A percentile compares a stretch with the other conserved stretches of the same genome.
Conservation (phyloP, 495 filamentous ascomycete species). For the Lasiosphaeriaceae sp. region DNA sequence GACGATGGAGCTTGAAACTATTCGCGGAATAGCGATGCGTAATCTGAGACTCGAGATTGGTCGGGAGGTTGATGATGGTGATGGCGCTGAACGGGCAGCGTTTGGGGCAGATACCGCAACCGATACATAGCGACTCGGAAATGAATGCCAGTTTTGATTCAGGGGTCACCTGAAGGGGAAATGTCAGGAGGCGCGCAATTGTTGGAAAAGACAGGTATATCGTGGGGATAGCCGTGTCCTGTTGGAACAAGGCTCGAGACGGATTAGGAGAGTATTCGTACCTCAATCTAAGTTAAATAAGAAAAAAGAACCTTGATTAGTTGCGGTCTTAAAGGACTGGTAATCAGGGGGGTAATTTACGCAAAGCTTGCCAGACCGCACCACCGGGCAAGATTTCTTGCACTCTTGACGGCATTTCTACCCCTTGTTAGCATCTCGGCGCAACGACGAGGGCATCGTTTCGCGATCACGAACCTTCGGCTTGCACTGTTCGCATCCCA, state of each 20-base stretch:
- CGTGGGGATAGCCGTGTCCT: too few relatives aligned
- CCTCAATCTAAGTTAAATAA: conserved; percentile 24
- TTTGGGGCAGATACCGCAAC: conserved; percentile 98
- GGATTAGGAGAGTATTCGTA: conserved; percentile 2
- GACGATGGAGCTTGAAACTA: conserved; percentile 97
- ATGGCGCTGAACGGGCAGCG: conserved; percentile 99
- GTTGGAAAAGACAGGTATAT: neutral
- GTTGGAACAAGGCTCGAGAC: neutral
- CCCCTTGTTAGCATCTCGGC: neutral
- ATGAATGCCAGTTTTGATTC: conserved; percentile 97
- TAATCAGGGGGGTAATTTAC: conserved; percentile 7
- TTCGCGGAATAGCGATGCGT: conserved; percentile 98
- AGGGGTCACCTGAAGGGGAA: conserved; percentile 73
- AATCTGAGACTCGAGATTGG: conserved; percentile 95
- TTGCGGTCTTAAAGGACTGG: neutral
- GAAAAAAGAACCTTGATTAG: conserved; percentile 12
- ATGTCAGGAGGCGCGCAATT: conserved; percentile 5
- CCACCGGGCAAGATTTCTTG: conserved; percentile 97
- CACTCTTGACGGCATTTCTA: conserved; percentile 77
- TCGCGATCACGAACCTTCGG: conserved; percentile 65
- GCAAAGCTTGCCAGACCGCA: conserved; percentile 94
- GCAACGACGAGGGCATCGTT: neutral
- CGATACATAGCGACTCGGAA: conserved; percentile 70
- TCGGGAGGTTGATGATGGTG: conserved; percentile 98
- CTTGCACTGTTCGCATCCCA: conserved; percentile 68